A percentile compares a stretch with the other conserved stretches of the same genome.
Conservation (phyloP, 805 yeast genomes). For the Kodamaea leandrae region DNA sequence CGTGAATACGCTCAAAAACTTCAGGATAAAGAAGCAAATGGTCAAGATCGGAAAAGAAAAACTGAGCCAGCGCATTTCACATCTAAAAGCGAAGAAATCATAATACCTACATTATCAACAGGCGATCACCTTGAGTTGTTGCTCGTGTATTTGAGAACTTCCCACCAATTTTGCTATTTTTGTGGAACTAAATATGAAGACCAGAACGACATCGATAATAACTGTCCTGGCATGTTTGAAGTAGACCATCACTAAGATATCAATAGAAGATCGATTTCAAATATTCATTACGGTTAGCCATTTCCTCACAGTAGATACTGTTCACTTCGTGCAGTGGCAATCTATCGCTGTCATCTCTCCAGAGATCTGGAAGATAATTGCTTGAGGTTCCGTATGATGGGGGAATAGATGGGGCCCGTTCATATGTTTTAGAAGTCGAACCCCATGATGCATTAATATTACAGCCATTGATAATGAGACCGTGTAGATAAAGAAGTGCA, state of each 20-base stretch:
- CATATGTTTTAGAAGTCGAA: slow-evolving; percentile 12
- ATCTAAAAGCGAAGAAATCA: background rate
- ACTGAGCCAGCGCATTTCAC: background rate
- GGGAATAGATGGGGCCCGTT: slow-evolving; percentile 16
- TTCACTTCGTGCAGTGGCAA: slow-evolving; percentile 19
- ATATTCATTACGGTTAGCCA: background rate
- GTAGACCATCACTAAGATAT: slow-evolving; percentile 35
- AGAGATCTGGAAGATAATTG: background rate
- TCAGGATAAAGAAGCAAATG: slow-evolving; percentile 5
- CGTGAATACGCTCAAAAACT: slow-evolving; percentile 23
- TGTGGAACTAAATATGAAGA: slow-evolving; percentile 45
- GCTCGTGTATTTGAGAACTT: slow-evolving; percentile 37
- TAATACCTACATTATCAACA: background rate
- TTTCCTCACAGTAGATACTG: slow-evolving; percentile 15
- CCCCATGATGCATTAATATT: slow-evolving; percentile 35
- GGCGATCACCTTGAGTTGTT: slow-evolving; percentile 31
- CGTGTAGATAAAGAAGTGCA: slow-evolving; percentile 35
- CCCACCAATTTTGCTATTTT: slow-evolving; percentile 46
- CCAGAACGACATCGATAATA: slow-evolving; percentile 34
- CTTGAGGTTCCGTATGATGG: slow-evolving; percentile 15
- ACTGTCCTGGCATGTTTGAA: slow-evolving; percentile 51
- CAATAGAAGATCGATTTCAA: slow-evolving; percentile 6
- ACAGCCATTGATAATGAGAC: slow-evolving; percentile 27
- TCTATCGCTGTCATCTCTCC: slow-evolving; percentile 15
- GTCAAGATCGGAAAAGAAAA: slow-evolving; percentile 8